A percentile compares a stretch with the other conserved stretches of the same genome.
Conservation (phyloP, 192 early-diverging fungal genomes). For the Gryganskiella cystojenkinii region DNA sequence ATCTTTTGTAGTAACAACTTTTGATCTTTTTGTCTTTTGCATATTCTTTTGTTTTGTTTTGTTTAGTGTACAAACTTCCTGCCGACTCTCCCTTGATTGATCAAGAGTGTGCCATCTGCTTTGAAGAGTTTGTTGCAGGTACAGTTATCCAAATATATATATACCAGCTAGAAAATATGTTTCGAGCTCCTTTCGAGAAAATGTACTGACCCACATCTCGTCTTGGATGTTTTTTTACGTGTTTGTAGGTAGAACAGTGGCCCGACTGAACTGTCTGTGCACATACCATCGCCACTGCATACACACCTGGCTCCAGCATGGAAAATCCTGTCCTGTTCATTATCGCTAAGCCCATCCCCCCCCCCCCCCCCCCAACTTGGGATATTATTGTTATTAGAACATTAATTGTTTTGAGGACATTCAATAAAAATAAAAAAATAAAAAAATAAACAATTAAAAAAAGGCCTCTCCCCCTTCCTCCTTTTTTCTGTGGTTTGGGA, state of each 20-base stretch:
- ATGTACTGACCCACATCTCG: too few relatives aligned
- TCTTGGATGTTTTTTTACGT: slow-evolving; percentile 19
- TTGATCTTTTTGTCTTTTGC: not conserved
- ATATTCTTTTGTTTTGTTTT: too few relatives aligned
- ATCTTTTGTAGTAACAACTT: not conserved
- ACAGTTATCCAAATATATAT: slow-evolving; percentile 6
- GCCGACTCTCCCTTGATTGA: slow-evolving; percentile 70
- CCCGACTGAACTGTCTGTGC: slow-evolving; percentile 89
- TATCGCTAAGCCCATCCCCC: slow-evolving; percentile 72
- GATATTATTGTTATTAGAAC: too few relatives aligned
- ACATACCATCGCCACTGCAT: slow-evolving; percentile 90
- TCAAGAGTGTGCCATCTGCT: slow-evolving; percentile 93
- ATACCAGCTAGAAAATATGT: not conserved
- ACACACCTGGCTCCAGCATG: slow-evolving; percentile 80
- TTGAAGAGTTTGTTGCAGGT: slow-evolving; percentile 90
- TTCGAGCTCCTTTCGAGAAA: not conserved
- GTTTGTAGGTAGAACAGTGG: slow-evolving; percentile 73
- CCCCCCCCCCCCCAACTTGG: too few relatives aligned
- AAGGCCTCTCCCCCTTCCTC: too few relatives aligned
- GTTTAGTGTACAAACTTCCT: slow-evolving; percentile 69
- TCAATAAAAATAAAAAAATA: too few relatives aligned
- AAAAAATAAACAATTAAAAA: too few relatives aligned
- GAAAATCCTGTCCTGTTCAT: slow-evolving; percentile 86
- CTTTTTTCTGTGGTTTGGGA: too few relatives aligned
- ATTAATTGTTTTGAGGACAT: too few relatives aligned